A percentile compares a stretch with the other conserved stretches of the same genome.
Evolutionary conservation across 2,329 filamentous ascomycete genomes (phyloP).

Genomic region (Fusarium sp.): DNA sequence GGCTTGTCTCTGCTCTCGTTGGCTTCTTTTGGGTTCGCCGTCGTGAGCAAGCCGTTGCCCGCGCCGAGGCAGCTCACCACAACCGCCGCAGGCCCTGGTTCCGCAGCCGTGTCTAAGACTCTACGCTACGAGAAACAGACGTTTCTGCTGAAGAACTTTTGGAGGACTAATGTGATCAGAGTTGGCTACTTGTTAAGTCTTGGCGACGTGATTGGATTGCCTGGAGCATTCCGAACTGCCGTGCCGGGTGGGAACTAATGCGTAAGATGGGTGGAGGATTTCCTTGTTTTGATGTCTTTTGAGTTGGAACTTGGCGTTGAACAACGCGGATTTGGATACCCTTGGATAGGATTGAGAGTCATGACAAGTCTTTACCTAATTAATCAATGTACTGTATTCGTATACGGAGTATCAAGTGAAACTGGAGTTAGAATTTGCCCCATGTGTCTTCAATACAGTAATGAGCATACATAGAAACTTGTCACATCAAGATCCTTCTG

Average conservation of each 20-base stretch:
- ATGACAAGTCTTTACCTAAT: conserved; percentile 11
- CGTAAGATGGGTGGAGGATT: conserved; percentile 22
- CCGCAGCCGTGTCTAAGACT: conserved; percentile 59
- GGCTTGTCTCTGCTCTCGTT: conserved; percentile 75
- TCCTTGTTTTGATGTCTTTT: conserved; percentile 38
- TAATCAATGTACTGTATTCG: conserved; percentile 24
- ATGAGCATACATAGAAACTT: conserved; percentile 10
- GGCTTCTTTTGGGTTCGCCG: conserved; percentile 69
- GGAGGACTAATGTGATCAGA: conserved; percentile 6
- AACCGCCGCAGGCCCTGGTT: conserved; percentile 58
- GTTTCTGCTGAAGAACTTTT: conserved; percentile 24
- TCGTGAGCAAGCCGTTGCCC: conserved; percentile 54
- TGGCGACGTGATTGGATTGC: conserved; percentile 29
- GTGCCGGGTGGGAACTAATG: conserved; percentile 29
- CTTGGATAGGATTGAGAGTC: conserved; percentile 15
- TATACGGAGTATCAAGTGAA: background rate
- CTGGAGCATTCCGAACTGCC: conserved; percentile 27
- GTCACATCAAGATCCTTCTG: background rate
- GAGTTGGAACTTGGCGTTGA: conserved; percentile 24
- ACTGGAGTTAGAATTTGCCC: background rate
- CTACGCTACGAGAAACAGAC: background rate
- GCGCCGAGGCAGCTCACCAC: conserved; percentile 50
- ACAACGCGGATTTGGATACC: conserved; percentile 24
- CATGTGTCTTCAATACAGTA: background rate
- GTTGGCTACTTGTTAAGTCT: conserved; percentile 17